Base-by-base conservation (phyloP, 352 stramenopile genomes). In the Aphanomyces cochlioides region DNA sequence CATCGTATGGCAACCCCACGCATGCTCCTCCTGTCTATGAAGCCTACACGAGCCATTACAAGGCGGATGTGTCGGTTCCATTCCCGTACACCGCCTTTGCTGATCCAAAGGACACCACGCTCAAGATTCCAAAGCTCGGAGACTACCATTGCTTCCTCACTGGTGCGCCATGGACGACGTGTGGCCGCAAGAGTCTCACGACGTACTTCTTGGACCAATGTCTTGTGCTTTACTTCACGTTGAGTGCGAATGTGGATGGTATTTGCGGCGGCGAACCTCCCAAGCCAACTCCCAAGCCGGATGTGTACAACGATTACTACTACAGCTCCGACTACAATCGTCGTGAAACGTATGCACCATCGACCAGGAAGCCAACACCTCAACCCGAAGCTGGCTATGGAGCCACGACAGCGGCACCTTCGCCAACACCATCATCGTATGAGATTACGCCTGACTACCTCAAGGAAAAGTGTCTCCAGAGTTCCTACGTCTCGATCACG, bases 161-260 rank as follows among this genome's bases (percentile, higher is more conserved):
- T 37, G 64, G 64, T 4, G 64, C 64, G 12, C 64, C 64, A 17
- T 70, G 64, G 64, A 70, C 64, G 17, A 60, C 64, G 15, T 70
- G 64, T 41, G 64, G 64, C 5, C 64, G 64, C 34, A 70, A 70
- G 64, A 70, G 43, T 12, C 19, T 70, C 13, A 70, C 64, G 19
- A 70, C n/a, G n/a, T 70, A 70, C 64, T 70, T 70, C 34, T 34
- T 70, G 28, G 64, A 70, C 54, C 64, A 70, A 10, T 70, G 64
- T 34, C 47, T 70, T n/a, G 43, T 45, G n/a, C 60, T 70, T 3
- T 57, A 70, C 54, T 53, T 70, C 34, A 21, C 56, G 10, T 17
- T 70, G 45, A 61, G 45, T 10, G 64, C 64, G 28, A 70, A 70
- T 38, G 64, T 70, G 47, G 50, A 70, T 28, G 64, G 64, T 21